Evolutionary conservation across 352 stramenopile species (phyloP).

Genomic region (Phytophthora palmivora): DNA sequence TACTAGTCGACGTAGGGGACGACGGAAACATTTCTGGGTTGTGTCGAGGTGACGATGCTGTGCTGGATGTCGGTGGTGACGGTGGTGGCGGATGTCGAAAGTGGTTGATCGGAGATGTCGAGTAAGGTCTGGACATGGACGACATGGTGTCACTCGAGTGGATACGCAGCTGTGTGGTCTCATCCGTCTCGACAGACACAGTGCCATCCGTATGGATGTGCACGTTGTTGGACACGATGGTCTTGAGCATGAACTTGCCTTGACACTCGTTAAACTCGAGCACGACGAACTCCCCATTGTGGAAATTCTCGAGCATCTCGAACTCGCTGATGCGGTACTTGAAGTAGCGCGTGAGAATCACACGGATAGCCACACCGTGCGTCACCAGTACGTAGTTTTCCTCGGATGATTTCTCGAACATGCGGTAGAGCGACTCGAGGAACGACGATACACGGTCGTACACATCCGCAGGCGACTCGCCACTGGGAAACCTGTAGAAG

Average conservation of each 20-base stretch:
- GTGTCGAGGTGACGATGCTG: slow-evolving; percentile 39
- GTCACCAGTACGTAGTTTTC: slow-evolving; percentile 89
- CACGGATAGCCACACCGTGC: slow-evolving; percentile 86
- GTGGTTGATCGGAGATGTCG: slow-evolving; percentile 71
- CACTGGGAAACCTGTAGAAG: slow-evolving; percentile 90
- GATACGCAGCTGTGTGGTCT: slow-evolving; percentile 59
- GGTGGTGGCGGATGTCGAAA: slow-evolving; percentile 62
- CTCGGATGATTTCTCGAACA: slow-evolving; percentile 83
- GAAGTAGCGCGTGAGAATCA: slow-evolving; percentile 91
- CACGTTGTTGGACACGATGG: slow-evolving; percentile 73
- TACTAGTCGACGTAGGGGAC: slow-evolving; percentile 25
- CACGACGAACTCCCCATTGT: slow-evolving; percentile 86
- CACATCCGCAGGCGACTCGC: slow-evolving; percentile 87
- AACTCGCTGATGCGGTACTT: slow-evolving; percentile 89
- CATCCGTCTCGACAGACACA: slow-evolving; percentile 51
- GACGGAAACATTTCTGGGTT: slow-evolving; percentile 30
- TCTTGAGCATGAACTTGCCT: slow-evolving; percentile 66
- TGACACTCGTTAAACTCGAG: slow-evolving; percentile 75
- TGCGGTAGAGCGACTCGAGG: slow-evolving; percentile 86
- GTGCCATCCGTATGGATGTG: slow-evolving; percentile 50
- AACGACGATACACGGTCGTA: slow-evolving; percentile 91
- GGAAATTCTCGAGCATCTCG: slow-evolving; percentile 85
- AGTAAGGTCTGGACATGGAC: slow-evolving; percentile 56
- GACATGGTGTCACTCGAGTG: slow-evolving; percentile 53
- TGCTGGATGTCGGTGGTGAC: slow-evolving; percentile 42